Base-by-base conservation (phyloP, 495 filamentous ascomycete genomes). In the Aspergillus carlsbadensis region DNA sequence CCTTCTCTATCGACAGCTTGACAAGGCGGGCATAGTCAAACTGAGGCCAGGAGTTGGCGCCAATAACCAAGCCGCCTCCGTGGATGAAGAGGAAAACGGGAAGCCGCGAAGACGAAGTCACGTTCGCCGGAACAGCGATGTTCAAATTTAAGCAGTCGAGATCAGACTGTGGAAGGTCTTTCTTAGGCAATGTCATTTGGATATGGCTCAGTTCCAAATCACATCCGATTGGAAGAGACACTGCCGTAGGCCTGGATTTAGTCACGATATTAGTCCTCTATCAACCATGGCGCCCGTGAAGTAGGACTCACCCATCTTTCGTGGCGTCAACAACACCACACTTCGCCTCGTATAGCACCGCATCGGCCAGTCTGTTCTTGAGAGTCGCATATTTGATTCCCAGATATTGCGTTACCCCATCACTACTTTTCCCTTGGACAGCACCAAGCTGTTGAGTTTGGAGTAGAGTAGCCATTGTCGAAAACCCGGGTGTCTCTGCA, bases 11-110 rank as follows among this genome's bases (percentile, higher is more conserved):
- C 2, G 75, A 74, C 35, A 78, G 58, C 54, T 66, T 65, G 17
- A 78, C 68, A 24, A 82, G 59, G 6, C 68, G 62, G 2, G 63
- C 33, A 8, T 64, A 62, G 39, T 77, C 73, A 51, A 67, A 73
- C 47, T 77, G 74, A n/a, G 74, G 74, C 69, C 70, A 78, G 0
- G 62, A 69, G 21, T 68, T 72, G 8, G 66, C 62, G 0, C 76
- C 76, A 24, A 73, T 65, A 4, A 65, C 52, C n/a, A 75, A 65
- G 6, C 74, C 62, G 11, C 74, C 74, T n/a, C 75, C 71, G 54
- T 78, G 64, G n/a, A 80, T 78, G 33, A 67, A 80, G 5, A 80
- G 59, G 37, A 78, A 62, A 6, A 80, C 76, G 0, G 77, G 77
- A 13, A 77, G 70, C 10, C 65, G 70, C 20, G 68, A 70, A 2